These are phyloP conservation scores for Sisymbrium irio DNA, from an alignment of 345 rosid genomes.

Conservation along the genomic window DNA sequence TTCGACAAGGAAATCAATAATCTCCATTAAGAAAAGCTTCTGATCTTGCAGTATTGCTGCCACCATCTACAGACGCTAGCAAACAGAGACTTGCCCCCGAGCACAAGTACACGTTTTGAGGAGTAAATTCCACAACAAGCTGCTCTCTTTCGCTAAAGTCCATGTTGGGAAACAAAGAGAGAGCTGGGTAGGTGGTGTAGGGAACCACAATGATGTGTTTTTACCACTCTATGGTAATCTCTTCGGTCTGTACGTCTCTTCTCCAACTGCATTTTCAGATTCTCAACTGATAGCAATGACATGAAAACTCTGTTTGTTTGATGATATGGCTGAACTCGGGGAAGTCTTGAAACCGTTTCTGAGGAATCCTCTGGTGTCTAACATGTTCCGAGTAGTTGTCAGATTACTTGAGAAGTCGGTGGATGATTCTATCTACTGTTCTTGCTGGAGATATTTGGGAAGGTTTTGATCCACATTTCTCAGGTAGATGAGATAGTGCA, in stretches of 20 bases:
- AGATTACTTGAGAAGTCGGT: constrained; percentile 45
- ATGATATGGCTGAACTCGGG: constrained; percentile 57
- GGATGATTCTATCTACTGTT: constrained; percentile 17
- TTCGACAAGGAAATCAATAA: constrained; percentile 96
- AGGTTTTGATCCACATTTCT: constrained; percentile 75
- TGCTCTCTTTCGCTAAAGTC: constrained; percentile 54
- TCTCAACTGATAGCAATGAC: constrained; percentile 32
- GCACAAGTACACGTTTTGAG: constrained; percentile 59
- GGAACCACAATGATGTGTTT: constrained; percentile 92
- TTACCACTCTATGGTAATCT: constrained; percentile 76
- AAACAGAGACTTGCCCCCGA: constrained; percentile 27
- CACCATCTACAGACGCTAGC: constrained; percentile 57
- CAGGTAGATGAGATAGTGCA: constrained; percentile 2
- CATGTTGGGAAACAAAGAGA: constrained; percentile 39
- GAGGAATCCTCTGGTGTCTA: constrained; percentile 63
- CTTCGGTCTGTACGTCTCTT: constrained; percentile 71
- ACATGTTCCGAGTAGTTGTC: constrained; percentile 54
- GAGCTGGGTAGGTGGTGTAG: constrained; percentile 77
- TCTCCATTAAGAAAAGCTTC: constrained; percentile 88
- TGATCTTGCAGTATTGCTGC: constrained; percentile 77
- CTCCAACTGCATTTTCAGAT: constrained; percentile 53
- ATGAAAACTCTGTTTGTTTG: constrained; percentile 29
- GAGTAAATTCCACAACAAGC: constrained; percentile 47
- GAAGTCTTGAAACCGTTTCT: constrained; percentile 53
- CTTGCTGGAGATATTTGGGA: constrained; percentile 50